phyloP scores from a whole-genome alignment of 129 eudicot genomes.

The Lonicera japonica region DNA sequence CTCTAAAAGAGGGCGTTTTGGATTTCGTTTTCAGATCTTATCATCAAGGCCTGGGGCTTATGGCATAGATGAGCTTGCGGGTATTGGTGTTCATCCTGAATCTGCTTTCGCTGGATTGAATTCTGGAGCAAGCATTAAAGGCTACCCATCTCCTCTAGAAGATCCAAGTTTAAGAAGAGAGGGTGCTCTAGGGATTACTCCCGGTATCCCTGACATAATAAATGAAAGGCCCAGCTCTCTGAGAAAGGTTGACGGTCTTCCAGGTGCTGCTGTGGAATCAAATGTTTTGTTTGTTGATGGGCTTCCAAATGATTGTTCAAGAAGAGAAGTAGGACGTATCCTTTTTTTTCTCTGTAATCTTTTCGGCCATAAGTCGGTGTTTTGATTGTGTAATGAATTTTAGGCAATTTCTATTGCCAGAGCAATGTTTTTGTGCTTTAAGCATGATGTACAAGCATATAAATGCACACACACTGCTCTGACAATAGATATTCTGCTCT shows the following conservation, averaged over 20 bases:
- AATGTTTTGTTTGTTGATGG: constrained; percentile 79
- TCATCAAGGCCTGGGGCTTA: neutral
- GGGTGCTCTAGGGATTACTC: constrained; percentile 22
- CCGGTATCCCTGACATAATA: constrained; percentile 33
- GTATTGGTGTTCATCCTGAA: constrained; percentile 36
- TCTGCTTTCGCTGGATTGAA: constrained; percentile 35
- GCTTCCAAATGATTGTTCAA: constrained; percentile 74
- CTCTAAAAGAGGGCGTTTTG: too few relatives aligned
- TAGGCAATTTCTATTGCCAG: too few relatives aligned
- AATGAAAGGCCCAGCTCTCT: constrained; percentile 45
- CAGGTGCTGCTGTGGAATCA: constrained; percentile 42
- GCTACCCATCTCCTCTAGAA: constrained; percentile 35
- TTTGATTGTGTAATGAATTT: too few relatives aligned
- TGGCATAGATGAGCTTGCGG: neutral
- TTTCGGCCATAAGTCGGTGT: too few relatives aligned
- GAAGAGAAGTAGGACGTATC: constrained; percentile 96
- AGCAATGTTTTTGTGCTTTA: too few relatives aligned
- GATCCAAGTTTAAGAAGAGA: constrained; percentile 45
- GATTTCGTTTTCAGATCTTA: neutral
- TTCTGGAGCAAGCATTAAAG: constrained; percentile 21
- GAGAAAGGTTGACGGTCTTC: constrained; percentile 36
- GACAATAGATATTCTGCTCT: too few relatives aligned
- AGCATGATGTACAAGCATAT: too few relatives aligned
- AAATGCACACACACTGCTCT: too few relatives aligned
- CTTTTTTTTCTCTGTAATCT: constrained; percentile 15